Base-by-base conservation (phyloP, 164 flowering plant species). In the Vitis rotundifolia region DNA sequence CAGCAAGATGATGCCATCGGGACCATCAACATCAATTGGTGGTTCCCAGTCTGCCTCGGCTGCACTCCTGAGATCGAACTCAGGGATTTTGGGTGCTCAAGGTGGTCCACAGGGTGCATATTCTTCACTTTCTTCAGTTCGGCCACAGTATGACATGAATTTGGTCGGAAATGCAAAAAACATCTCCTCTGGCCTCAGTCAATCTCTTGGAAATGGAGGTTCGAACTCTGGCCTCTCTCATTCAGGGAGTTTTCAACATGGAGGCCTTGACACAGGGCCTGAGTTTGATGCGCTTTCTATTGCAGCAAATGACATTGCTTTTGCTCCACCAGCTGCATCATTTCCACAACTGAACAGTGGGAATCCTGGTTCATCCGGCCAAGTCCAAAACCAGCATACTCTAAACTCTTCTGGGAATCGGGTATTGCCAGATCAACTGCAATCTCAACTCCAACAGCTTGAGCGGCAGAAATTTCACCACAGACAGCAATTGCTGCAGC, bases 121-220 rank as follows among this genome's bases (percentile, higher is more conserved):
- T 37, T 82, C 91, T 9, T 85, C 93, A 3, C 80, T 88, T 51
- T 81, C 86, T 3, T 87, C 92, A 0, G 92, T 95, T 0, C 92
- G 93, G 0, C 73, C 76, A 52, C 93, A 85, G 81, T 92, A 63
- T 73, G 81, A 75, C 79, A 78, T 84, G 79, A 89, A 79, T 69
- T 67, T 91, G 87, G 86, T 88, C 55, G 92, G 95, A 4, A 88
- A 88, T 82, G 82, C 77, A 62, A 71, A 89, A 47, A 87, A 85
- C 78, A 87, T 86, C 61, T 80, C 93, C 3, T 86, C 97, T 61
- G 84, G 89, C 29, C 86, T 91, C 9, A 84, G 77, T 66, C 97
- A 90, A 71, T 84, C 95, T 48, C 90, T 84, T 81, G 92, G 86
- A n/a, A 91, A 87, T 83, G 92, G 92, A 49, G 89, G 77, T 65